Base-by-base conservation (phyloP, 208 protist species). In the Eutreptiella sp. region DNA sequence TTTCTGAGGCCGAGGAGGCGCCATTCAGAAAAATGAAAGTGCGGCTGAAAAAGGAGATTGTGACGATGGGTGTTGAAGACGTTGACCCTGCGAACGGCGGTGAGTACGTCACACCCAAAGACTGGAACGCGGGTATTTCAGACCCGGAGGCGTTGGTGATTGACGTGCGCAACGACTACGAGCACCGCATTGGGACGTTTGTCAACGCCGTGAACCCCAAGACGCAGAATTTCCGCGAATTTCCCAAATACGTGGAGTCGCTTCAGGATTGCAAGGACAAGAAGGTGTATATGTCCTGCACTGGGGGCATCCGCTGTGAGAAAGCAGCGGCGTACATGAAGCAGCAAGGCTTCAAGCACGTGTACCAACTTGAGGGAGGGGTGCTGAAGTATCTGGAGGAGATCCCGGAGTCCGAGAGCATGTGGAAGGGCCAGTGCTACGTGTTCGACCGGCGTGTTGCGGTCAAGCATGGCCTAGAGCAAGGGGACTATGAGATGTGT, bases 221-320 rank as follows among this genome's bases (percentile, higher is more conserved):
- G 21, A 60, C 29, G n/a, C 16, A 63, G 2, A 59, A 14, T 21
- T 63, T 63, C 27, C 33, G 50, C 16, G 55, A 63, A 7, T 63
- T 63, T 45, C 55, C 55, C 16, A n/a, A n/a, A n/a, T 3, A 4
- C 28, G 35, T 14, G 14, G 52, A 33, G 32, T 16, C 34, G 2
- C 32, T 43, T 55, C 38, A 43, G 4, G 3, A 9, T 16, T 4
- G 11, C 3, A 33, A 38, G 21, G 35, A 58, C 5, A 63, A 61
- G 23, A 5, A 11, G 35, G 2, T 63, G 7, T 3, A 19, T 14
- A 60, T 61, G 46, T 63, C 29, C 46, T 63, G 55, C 50, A 63
- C 55, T 4, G 55, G 55, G 21, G 55, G 55, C 3, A 61, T 63
- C 2, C 60, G 55, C 16, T 63, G 55, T 11, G 55, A 63, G 46